Evolutionary conservation across 1,284 basidiomycete species (phyloP).

Genomic region (Entoloma clypeatum): DNA sequence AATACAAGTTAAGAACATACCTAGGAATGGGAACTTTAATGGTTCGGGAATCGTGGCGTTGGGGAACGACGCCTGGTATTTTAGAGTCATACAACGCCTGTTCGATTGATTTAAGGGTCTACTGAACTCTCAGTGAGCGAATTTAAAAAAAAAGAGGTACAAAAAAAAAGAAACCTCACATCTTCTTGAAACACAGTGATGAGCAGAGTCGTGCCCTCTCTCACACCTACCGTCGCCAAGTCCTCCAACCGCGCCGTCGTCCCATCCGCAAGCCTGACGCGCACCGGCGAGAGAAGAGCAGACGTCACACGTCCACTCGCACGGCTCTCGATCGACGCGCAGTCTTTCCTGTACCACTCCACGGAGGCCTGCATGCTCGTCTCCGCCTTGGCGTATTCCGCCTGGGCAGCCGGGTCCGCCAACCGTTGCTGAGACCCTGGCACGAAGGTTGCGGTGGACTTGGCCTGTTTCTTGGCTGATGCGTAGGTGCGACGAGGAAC

Average conservation of each 20-base stretch:
- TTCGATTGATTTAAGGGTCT: conserved; percentile 73
- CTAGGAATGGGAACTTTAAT: conserved; percentile 76
- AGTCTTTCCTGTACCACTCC: conserved; percentile 71
- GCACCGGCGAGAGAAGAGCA: conserved; percentile 62
- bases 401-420: conserved; percentile 42
- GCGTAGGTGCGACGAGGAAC: conserved; percentile 15
- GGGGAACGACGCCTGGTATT: conserved; percentile 66
- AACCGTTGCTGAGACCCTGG: conserved; percentile 58
- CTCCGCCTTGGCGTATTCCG: conserved; percentile 58
- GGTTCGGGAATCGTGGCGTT: conserved; percentile 62
- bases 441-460: conserved; percentile 49
- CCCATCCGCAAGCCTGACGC: conserved; percentile 47
- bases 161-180: conserved; percentile 39
- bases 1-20: conserved; percentile 36
- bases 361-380: conserved; percentile 58
- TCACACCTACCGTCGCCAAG: conserved; percentile 71
- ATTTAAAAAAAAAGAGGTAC: conserved; percentile 9
- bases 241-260: conserved; percentile 53
- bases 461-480: conserved; percentile 25
- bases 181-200: conserved; percentile 73
- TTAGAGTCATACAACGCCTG: conserved; percentile 68
- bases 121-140: conserved; percentile 28
- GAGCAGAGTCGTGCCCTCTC: conserved; percentile 67
- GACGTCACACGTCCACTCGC: conserved; percentile 74
- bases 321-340: conserved; percentile 61